Evolutionary conservation across 2,329 filamentous ascomycete species (phyloP).

Genomic region (Xylaria sp.): DNA sequence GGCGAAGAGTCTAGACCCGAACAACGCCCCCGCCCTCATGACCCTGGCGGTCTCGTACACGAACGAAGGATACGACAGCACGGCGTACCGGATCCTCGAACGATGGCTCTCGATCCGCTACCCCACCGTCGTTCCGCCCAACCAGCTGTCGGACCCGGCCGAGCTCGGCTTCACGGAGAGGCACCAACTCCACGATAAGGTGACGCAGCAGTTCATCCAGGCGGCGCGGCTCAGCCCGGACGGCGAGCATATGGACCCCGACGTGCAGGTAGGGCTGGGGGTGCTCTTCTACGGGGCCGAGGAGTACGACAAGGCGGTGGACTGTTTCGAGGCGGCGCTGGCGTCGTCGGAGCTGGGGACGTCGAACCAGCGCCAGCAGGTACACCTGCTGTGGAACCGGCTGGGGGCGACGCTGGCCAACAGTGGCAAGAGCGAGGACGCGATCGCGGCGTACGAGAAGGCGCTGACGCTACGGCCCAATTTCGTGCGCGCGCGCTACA

Average conservation of each 20-base stretch:
- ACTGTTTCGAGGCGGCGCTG: slow-evolving; percentile 94
- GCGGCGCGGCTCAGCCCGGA: slow-evolving; percentile 90
- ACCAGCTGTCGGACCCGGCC: slow-evolving; percentile 71
- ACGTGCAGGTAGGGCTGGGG: slow-evolving; percentile 95
- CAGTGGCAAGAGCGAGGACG: slow-evolving; percentile 89
- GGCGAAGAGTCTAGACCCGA: slow-evolving; percentile 83
- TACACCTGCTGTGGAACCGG: slow-evolving; percentile 96
- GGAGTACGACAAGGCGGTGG: slow-evolving; percentile 97
- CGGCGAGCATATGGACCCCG: slow-evolving; percentile 95
- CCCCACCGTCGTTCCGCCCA: slow-evolving; percentile 74
- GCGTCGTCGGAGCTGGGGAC: slow-evolving; percentile 82
- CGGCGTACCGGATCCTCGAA: slow-evolving; percentile 93
- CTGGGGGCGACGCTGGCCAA: slow-evolving; percentile 96
- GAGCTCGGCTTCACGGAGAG: slow-evolving; percentile 95
- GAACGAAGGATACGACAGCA: slow-evolving; percentile 97
- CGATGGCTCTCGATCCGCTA: slow-evolving; percentile 97
- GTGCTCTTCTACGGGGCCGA: slow-evolving; percentile 98
- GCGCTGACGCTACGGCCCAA: slow-evolving; percentile 89
- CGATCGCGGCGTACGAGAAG: slow-evolving; percentile 94
- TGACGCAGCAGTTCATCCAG: slow-evolving; percentile 87
- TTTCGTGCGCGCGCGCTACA: slow-evolving; percentile 96
- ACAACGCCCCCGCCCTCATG: slow-evolving; percentile 89
- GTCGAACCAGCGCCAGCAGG: slow-evolving; percentile 80
- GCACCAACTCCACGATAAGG: slow-evolving; percentile 83
- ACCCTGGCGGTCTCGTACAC: slow-evolving; percentile 95